These are phyloP conservation scores for Neolentinus lepideus DNA, from an alignment of 1,284 basidiomycete genomes.

Conservation along the genomic window DNA sequence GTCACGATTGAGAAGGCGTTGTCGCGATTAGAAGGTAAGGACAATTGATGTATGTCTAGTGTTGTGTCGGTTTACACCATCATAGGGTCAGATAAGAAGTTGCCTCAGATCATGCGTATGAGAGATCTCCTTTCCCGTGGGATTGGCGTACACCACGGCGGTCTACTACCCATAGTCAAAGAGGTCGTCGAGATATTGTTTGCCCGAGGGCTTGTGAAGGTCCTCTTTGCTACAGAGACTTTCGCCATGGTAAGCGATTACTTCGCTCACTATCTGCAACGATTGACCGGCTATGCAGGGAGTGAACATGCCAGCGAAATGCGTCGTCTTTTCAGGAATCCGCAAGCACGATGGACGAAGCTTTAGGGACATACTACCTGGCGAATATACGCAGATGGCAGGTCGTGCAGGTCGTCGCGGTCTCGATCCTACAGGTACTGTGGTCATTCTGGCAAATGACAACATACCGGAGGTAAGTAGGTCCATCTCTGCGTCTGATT, in stretches of 20 bases:
- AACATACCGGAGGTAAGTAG: slow-evolving; percentile 76
- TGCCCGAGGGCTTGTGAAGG: slow-evolving; percentile 92
- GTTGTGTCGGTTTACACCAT: neutral
- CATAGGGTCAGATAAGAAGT: slow-evolving; percentile 80
- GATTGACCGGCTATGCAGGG: slow-evolving; percentile 49
- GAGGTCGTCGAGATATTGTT: slow-evolving; percentile 96
- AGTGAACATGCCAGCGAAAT: slow-evolving; percentile 99
- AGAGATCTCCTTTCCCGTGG: slow-evolving; percentile 87
- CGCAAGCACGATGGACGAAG: slow-evolving; percentile 93
- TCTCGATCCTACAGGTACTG: slow-evolving; percentile 92
- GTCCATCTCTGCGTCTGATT: neutral
- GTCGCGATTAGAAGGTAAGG: slow-evolving; percentile 80
- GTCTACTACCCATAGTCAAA: slow-evolving; percentile 68
- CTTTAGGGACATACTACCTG: slow-evolving; percentile 86
- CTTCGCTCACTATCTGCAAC: neutral
- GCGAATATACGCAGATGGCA: slow-evolving; percentile 99
- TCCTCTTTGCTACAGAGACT: slow-evolving; percentile 97
- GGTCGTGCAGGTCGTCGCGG: slow-evolving; percentile 96
- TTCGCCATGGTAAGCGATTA: slow-evolving; percentile 84
- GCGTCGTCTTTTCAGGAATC: slow-evolving; percentile 93
- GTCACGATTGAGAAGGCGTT: slow-evolving; percentile 91
- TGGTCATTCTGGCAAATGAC: slow-evolving; percentile 85
- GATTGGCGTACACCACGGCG: slow-evolving; percentile 97
- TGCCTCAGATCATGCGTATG: slow-evolving; percentile 96
- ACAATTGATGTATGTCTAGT: slow-evolving; percentile 3